phyloP scores from a whole-genome alignment of 1,284 basidiomycete species.

The Microstroma glucosiphilum region DNA sequence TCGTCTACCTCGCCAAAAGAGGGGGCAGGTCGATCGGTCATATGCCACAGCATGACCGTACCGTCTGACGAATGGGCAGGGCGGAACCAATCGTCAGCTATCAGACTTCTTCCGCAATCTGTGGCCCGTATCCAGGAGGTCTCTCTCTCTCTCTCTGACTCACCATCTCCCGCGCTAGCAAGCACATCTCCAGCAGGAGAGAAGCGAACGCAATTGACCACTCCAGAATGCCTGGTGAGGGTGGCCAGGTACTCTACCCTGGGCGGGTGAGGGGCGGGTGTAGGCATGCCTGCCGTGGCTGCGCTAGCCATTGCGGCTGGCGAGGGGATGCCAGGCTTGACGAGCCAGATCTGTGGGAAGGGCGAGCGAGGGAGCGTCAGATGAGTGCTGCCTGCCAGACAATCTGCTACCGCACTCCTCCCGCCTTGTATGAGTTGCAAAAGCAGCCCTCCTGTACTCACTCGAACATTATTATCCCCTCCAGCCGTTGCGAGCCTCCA shows the following conservation, averaged over 20 bases:
- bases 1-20: conserved; percentile 59
- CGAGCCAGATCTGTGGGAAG: conserved; percentile 37
- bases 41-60: conserved; percentile 92
- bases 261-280: conserved; percentile 54
- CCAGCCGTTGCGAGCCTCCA: conserved; percentile 91
- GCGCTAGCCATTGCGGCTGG: conserved; percentile 54
- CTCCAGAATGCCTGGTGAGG: conserved; percentile 81
- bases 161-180: conserved; percentile 61
- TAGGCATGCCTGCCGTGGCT: conserved; percentile 62
- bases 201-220: conserved; percentile 94
- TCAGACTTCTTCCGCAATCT: too few relatives aligned
- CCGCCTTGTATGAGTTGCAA: conserved; percentile 3
- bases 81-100: too few relatives aligned
- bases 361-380: background rate
- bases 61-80: conserved; percentile 62
- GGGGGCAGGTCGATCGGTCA: conserved; percentile 61
- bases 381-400: conserved; percentile 14
- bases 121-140: too few relatives aligned
- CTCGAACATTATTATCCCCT: conserved; percentile 92
- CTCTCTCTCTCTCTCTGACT: conserved; percentile 47
- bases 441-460: conserved; percentile 55
- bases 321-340: conserved; percentile 49
- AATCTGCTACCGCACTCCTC: conserved; percentile 1
- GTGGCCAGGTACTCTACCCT: conserved; percentile 93
- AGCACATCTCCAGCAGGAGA: conserved; percentile 59